Percentiles rank a stretch among this genome's conserved stretches.
phyloP scores from a whole-genome alignment of 1,284 basidiomycete genomes.

The Pisolithus thermaeus region DNA sequence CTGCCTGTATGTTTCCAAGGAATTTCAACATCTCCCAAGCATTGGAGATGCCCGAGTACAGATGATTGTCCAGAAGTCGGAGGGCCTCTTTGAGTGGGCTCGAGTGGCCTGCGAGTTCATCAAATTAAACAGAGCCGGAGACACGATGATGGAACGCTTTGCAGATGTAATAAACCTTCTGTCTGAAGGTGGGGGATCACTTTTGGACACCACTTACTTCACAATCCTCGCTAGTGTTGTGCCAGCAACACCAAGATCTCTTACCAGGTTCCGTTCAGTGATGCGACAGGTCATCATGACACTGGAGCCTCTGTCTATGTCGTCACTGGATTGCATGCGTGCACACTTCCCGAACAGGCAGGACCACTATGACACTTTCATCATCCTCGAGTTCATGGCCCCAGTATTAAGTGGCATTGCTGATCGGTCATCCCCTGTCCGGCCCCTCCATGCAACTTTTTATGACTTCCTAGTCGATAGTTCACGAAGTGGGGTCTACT shows the following conservation, averaged over 20 bases:
- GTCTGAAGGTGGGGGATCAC: background rate
- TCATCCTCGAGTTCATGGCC: too few species aligned
- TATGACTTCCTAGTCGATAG: too few species aligned
- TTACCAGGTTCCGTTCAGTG: background rate
- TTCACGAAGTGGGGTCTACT: too few species aligned
- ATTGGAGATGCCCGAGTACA: background rate
- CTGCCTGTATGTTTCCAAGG: background rate
- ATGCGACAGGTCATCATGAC: too few species aligned
- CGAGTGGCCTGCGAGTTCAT: background rate
- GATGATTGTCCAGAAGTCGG: background rate
- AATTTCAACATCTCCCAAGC: background rate
- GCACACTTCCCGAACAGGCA: too few species aligned
- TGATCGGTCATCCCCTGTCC: too few species aligned
- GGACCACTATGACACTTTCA: too few species aligned
- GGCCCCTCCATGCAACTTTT: too few species aligned
- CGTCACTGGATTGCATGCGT: too few species aligned
- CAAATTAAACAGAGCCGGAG: background rate
- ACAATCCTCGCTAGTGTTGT: background rate
- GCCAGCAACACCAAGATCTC: background rate
- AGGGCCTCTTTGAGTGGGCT: slow-evolving; percentile 6
- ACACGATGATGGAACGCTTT: background rate
- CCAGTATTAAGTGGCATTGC: background rate
- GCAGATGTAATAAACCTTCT: background rate
- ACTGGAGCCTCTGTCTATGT: too few species aligned
- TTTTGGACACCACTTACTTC: background rate